phyloP scores from a whole-genome alignment of 495 filamentous ascomycete genomes.

The Monascus purpureus region DNA sequence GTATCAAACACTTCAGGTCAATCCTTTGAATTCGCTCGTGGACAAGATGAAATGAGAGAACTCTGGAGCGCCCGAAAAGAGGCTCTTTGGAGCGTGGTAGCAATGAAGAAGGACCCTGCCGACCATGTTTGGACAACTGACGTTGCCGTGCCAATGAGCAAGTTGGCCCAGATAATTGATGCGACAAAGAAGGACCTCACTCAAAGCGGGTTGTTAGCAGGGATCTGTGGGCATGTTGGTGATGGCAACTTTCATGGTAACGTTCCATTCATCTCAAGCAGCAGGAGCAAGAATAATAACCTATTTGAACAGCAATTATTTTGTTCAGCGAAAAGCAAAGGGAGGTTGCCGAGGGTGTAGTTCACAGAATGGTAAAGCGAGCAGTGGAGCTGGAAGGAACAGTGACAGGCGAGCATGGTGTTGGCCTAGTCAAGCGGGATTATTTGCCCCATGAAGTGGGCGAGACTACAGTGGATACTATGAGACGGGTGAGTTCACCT shows the following conservation, averaged over 20 bases:
- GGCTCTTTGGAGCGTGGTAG: conserved; percentile 46
- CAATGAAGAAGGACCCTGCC: conserved; percentile 36
- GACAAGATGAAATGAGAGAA: conserved; percentile 39
- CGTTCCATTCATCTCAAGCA: neutral
- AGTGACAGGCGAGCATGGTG: conserved; percentile 43
- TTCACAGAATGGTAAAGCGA: conserved; percentile 39
- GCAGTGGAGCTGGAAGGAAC: conserved; percentile 45
- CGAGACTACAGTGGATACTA: conserved; percentile 41
- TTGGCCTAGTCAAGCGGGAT: conserved; percentile 41
- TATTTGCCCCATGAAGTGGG: conserved; percentile 43
- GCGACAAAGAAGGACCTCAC: conserved; percentile 44
- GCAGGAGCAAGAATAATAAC: neutral
- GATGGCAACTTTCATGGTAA: conserved; percentile 53
- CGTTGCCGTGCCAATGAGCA: conserved; percentile 51
- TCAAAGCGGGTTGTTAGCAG: conserved; percentile 39
- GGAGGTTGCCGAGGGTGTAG: conserved; percentile 23
- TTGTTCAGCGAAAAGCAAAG: conserved; percentile 38
- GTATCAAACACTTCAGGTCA: conserved; percentile 32
- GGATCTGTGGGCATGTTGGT: conserved; percentile 54
- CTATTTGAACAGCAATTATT: conserved; percentile 32
- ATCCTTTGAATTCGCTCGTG: conserved; percentile 47
- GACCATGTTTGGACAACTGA: conserved; percentile 56
- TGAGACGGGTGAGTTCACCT: conserved; percentile 40
- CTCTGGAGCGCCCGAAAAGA: conserved; percentile 50
- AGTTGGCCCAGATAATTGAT: conserved; percentile 49